phyloP scores from a whole-genome alignment of 1,139 yeast genomes.

The Torulaspora pretoriensis region DNA sequence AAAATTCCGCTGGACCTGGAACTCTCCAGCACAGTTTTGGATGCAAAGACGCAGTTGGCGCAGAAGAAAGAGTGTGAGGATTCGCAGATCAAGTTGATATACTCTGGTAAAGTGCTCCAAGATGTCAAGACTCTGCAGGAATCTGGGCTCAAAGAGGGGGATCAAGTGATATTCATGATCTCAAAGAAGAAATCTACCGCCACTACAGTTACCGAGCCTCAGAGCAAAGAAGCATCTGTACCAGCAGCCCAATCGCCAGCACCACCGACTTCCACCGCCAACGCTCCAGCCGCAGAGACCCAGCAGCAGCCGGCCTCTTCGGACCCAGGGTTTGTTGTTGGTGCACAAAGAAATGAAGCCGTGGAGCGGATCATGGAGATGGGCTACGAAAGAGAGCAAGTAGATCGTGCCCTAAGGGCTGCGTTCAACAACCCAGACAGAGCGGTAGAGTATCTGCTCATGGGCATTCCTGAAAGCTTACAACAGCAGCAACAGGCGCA shows the following conservation, averaged over 20 bases:
- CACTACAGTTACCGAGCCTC: slow-evolving; percentile 26
- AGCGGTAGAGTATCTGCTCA: slow-evolving; percentile 90
- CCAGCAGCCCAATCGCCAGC: slow-evolving; percentile 26
- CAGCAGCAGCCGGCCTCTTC: slow-evolving; percentile 26
- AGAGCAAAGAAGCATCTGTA: slow-evolving; percentile 22
- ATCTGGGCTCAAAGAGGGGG: slow-evolving; percentile 80
- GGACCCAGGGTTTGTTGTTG: slow-evolving; percentile 34
- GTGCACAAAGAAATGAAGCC: slow-evolving; percentile 37
- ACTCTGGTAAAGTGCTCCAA: slow-evolving; percentile 80
- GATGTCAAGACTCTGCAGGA: slow-evolving; percentile 73
- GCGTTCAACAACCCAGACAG: slow-evolving; percentile 97
- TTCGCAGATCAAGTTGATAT: slow-evolving; percentile 79
- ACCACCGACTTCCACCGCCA: slow-evolving; percentile 10
- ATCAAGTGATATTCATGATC: slow-evolving; percentile 89
- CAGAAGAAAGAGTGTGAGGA: slow-evolving; percentile 64
- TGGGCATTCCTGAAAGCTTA: slow-evolving; percentile 78
- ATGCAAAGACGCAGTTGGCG: slow-evolving; percentile 73
- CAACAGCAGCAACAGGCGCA: slow-evolving; percentile 32
- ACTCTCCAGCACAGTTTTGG: slow-evolving; percentile 58
- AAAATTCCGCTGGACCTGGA: slow-evolving; percentile 79
- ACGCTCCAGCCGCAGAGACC: slow-evolving; percentile 26
- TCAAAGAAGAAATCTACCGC: slow-evolving; percentile 39
- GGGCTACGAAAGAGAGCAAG: slow-evolving; percentile 91
- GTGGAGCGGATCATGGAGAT: slow-evolving; percentile 84
- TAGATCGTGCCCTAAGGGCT: slow-evolving; percentile 86